Evolutionary conservation across 2,329 filamentous ascomycete species (phyloP).

Genomic region (Neofusicoccum cordaticola): DNA sequence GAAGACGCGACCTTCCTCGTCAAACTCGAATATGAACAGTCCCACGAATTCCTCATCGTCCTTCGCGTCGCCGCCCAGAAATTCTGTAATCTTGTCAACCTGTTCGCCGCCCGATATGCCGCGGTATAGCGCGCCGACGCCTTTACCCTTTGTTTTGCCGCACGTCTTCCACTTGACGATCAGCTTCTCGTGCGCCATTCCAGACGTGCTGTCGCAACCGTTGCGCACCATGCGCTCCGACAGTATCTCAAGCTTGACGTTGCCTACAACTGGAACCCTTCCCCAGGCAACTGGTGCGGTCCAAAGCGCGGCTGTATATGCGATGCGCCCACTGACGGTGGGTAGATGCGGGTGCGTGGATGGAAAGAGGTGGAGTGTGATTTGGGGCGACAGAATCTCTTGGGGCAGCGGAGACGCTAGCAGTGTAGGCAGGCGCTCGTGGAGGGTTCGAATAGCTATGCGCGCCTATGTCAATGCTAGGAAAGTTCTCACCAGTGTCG

Average conservation of each 20-base stretch:
- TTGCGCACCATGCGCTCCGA: conserved; percentile 79
- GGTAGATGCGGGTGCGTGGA: conserved; percentile 85
- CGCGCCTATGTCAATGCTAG: not conserved
- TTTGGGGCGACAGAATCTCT: conserved; percentile 60
- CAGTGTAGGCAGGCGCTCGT: conserved; percentile 60
- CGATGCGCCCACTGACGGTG: conserved; percentile 83
- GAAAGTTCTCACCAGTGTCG: not conserved
- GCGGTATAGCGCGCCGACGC: conserved; percentile 45
- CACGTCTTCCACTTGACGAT: conserved; percentile 86
- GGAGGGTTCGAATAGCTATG: conserved; percentile 58
- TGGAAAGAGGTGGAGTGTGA: conserved; percentile 63
- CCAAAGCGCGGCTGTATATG: conserved; percentile 92
- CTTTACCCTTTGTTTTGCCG: conserved; percentile 49
- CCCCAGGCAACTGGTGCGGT: conserved; percentile 97
- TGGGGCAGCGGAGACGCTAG: conserved; percentile 60
- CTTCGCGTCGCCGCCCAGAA: conserved; percentile 52
- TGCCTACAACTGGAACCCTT: conserved; percentile 82
- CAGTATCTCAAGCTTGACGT: conserved; percentile 81
- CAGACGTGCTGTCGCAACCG: conserved; percentile 42
- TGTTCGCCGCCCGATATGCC: conserved; percentile 43
- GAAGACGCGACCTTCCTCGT: conserved; percentile 75
- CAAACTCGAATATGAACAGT: conserved; percentile 94
- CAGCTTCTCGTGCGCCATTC: conserved; percentile 67
- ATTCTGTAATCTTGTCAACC: conserved; percentile 54
- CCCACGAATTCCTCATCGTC: conserved; percentile 74